phyloP scores from a whole-genome alignment of 1,139 yeast genomes.

The Pneumocystis oryctolagi region DNA sequence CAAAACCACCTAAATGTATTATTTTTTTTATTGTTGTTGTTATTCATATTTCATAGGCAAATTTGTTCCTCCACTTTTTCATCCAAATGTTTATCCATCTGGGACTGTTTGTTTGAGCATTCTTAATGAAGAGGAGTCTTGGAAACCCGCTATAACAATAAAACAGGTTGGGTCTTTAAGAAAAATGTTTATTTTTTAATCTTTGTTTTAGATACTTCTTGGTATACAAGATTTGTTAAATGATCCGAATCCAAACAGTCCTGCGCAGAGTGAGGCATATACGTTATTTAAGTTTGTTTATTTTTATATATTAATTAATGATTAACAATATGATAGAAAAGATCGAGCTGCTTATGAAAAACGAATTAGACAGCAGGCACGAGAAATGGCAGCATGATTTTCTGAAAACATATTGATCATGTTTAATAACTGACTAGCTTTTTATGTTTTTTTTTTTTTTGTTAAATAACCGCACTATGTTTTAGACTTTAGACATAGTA shows the following conservation, averaged over 20 bases:
- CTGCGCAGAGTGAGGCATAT: conserved; percentile 97
- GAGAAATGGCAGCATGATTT: conserved; percentile 6
- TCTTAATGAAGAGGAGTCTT: conserved; percentile 86
- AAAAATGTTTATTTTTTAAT: not conserved
- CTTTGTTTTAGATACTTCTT: conserved; percentile 36
- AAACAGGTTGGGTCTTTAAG: conserved; percentile 35
- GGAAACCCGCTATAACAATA: conserved; percentile 94
- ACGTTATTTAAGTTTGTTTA: conserved; percentile 40
- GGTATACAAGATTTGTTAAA: conserved; percentile 88
- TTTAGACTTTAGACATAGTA: not conserved
- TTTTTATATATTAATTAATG: conserved; percentile 1
- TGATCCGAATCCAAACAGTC: conserved; percentile 85
- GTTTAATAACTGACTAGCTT: not conserved
- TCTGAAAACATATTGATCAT: not conserved
- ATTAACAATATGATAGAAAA: conserved; percentile 27
- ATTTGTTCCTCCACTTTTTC: conserved; percentile 80
- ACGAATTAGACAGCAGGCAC: conserved; percentile 42
- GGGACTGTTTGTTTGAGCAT: conserved; percentile 91
- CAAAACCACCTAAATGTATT: conserved; percentile 83
- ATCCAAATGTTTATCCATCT: conserved; percentile 92
- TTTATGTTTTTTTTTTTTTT: not conserved
- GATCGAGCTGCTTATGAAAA: conserved; percentile 55
- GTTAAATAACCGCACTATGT: not conserved
- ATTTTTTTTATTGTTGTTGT: not conserved
- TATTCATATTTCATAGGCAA: conserved; percentile 17